Percentiles rank a stretch among this genome's conserved stretches.
Conservation (phyloP, 2,329 filamentous ascomycete genomes). For the Stachybotrys chartarum region DNA sequence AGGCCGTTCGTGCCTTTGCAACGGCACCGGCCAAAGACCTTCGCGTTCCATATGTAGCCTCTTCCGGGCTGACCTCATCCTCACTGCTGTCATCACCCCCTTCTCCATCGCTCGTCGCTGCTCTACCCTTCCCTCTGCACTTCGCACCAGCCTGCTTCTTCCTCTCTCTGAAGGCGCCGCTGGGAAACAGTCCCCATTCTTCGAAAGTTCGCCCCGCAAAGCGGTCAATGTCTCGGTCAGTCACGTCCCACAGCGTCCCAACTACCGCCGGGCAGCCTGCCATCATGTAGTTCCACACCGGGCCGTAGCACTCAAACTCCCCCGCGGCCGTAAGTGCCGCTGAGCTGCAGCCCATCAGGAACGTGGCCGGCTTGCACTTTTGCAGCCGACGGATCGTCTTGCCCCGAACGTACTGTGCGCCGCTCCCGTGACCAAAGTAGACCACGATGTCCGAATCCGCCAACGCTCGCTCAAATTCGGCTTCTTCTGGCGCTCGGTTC, state of each 20-base stretch:
- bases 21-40: slow-evolving; percentile 75
- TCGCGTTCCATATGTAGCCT: slow-evolving; percentile 8
- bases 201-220: slow-evolving; percentile 76
- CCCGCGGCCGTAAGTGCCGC: slow-evolving; percentile 71
- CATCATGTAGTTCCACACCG: slow-evolving; percentile 85
- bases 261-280: slow-evolving; percentile 81
- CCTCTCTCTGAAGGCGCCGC: slow-evolving; percentile 34
- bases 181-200: slow-evolving; percentile 70
- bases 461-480: slow-evolving; percentile 66
- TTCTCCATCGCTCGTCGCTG: slow-evolving; percentile 11
- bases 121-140: slow-evolving; percentile 18
- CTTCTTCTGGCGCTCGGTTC: slow-evolving; percentile 63
- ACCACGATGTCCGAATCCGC: slow-evolving; percentile 64
- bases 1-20: slow-evolving; percentile 65
- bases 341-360: slow-evolving; percentile 93
- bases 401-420: slow-evolving; percentile 86
- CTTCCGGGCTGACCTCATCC: slow-evolving; percentile 11
- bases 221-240: slow-evolving; percentile 92
- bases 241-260: slow-evolving; percentile 96
- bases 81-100: slow-evolving; percentile 16
- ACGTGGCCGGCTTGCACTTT: slow-evolving; percentile 66
- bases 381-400: slow-evolving; percentile 74
- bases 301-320: slow-evolving; percentile 85
- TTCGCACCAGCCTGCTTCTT: slow-evolving; percentile 14
- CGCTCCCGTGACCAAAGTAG: slow-evolving; percentile 95